phyloP scores from a whole-genome alignment of 352 stramenopile species.

The Phytophthora citricola region DNA sequence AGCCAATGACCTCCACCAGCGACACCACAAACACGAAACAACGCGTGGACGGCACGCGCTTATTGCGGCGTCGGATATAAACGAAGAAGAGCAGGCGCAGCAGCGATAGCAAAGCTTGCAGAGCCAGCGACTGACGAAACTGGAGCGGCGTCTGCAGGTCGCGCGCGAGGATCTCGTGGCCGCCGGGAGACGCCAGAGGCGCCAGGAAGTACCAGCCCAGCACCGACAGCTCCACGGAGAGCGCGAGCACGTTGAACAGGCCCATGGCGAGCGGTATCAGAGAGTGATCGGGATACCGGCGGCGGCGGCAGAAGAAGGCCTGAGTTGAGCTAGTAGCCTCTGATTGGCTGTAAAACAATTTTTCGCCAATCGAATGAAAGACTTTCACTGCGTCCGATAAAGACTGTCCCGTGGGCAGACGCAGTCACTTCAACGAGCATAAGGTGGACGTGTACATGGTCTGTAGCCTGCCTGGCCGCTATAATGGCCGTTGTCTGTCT shows the following conservation, averaged over 20 bases:
- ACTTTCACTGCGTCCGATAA: neutral
- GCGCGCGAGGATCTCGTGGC: conserved; percentile 34
- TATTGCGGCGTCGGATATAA: conserved; percentile 73
- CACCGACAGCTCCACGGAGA: conserved; percentile 61
- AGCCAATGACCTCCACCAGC: conserved; percentile 53
- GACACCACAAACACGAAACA: conserved; percentile 85
- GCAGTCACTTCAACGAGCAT: conserved; percentile 3
- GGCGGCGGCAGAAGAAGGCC: conserved; percentile 4
- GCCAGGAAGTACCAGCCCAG: conserved; percentile 63
- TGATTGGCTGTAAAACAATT: conserved; percentile 25
- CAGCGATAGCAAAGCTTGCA: conserved; percentile 58
- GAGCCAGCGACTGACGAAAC: conserved; percentile 75
- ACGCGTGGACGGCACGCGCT: conserved; percentile 74
- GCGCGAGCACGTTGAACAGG: conserved; percentile 69
- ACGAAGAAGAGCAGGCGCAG: conserved; percentile 66
- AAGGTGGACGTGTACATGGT: conserved; percentile 6
- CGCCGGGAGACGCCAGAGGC: conserved; percentile 42
- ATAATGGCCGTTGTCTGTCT: conserved; percentile 1
- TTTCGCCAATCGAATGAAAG: conserved; percentile 29
- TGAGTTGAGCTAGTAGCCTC: conserved; percentile 22
- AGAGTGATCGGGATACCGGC: conserved; percentile 16
- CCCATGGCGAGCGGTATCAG: conserved; percentile 51
- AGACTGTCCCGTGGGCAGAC: conserved; percentile 8
- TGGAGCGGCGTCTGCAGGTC: conserved; percentile 51
- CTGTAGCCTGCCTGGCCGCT: neutral